A percentile compares a stretch with the other conserved stretches of the same genome.
phyloP scores from a whole-genome alignment of 768 basidiomycete species.

The Megacollybia marginata region DNA sequence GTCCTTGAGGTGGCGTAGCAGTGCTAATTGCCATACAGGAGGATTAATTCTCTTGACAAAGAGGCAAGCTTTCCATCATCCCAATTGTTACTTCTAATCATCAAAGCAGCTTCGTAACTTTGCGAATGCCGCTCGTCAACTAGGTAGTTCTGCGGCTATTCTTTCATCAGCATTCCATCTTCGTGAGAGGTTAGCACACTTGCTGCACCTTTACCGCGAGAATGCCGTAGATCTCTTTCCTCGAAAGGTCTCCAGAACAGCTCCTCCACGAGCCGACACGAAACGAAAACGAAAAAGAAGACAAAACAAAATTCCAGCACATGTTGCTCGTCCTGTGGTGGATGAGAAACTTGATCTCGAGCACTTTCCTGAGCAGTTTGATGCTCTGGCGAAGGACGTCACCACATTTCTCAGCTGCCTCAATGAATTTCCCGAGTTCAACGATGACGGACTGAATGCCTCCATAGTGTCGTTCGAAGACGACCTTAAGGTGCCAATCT shows the following conservation, averaged over 20 bases:
- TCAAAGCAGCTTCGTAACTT: conserved; percentile 62
- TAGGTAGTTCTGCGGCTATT: conserved; percentile 73
- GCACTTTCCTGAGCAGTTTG: conserved; percentile 59
- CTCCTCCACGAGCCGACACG: conserved; percentile 4
- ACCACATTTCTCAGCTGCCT: conserved; percentile 61
- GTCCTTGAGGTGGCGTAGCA: conserved; percentile 3
- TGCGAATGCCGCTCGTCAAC: conserved; percentile 67
- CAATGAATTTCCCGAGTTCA: conserved; percentile 76
- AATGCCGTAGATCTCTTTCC: conserved; percentile 77
- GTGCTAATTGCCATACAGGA: conserved; percentile 24
- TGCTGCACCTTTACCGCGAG: conserved; percentile 65
- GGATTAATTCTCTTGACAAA: conserved; percentile 55
- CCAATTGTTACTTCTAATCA: background rate
- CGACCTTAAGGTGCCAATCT: conserved; percentile 49
- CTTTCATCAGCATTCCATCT: conserved; percentile 68
- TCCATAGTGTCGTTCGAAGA: conserved; percentile 63
- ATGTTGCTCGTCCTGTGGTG: conserved; percentile 45
- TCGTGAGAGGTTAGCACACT: conserved; percentile 59
- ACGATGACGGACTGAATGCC: conserved; percentile 59
- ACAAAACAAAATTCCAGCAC: conserved; percentile 33
- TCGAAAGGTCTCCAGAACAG: conserved; percentile 36
- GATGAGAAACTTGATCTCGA: conserved; percentile 55
- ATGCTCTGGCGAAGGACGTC: conserved; percentile 56
- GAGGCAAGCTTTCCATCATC: conserved; percentile 32
- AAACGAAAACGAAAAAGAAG: conserved; percentile 23